Base-by-base conservation (phyloP, 1,139 yeast species). In the Yamadazyma trypodendri region DNA sequence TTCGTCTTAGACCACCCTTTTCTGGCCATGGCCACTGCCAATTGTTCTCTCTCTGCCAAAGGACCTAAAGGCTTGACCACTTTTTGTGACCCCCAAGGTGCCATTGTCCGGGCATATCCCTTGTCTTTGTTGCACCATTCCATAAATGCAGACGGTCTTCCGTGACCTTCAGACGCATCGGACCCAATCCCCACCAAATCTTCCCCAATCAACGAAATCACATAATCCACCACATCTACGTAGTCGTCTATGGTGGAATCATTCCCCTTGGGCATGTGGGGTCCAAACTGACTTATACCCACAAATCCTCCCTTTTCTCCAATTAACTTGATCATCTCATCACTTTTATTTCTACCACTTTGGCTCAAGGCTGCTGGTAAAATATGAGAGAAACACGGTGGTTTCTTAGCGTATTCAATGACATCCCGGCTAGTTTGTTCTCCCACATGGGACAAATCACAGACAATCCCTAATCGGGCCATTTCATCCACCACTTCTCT, bases 381-480 rank as follows among this genome's bases (percentile, higher is more conserved):
- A 23, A 44, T 37, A 29, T 75, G 80, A 2, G 78, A 71, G 46
- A 70, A 75, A 9, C 75, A 62, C 1, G 75, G 76, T 1, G 80
- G 81, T 1, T 77, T 64, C 35, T 61, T 52, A 5, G 77, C 55
- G 6, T 63, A 52, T 11, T 57, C 58, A 25, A 75, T 49, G 2
- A 62, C 65, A 44, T 74, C 78, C 7, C 57, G 38, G 75, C 73
- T 72, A 0, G 79, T 75, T 44, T 73, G 59, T 36, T 68, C 56
- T 6, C 77, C 68, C 12, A 72, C 78, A 50, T 75, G 81, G 25
- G 74, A 63, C 24, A 75, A 52, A 48, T 75, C 81, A 24, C 74
- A 76, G 54, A 75, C 63, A 69, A 75, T 70, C 3, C 79, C 79
- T n/a, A 75, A 43, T 38, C 79, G 57, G 45, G 74, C 73, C 77